These are phyloP conservation scores for Celoporthe dispersa DNA, from an alignment of 2,329 filamentous ascomycete species.

Conservation along the genomic window DNA sequence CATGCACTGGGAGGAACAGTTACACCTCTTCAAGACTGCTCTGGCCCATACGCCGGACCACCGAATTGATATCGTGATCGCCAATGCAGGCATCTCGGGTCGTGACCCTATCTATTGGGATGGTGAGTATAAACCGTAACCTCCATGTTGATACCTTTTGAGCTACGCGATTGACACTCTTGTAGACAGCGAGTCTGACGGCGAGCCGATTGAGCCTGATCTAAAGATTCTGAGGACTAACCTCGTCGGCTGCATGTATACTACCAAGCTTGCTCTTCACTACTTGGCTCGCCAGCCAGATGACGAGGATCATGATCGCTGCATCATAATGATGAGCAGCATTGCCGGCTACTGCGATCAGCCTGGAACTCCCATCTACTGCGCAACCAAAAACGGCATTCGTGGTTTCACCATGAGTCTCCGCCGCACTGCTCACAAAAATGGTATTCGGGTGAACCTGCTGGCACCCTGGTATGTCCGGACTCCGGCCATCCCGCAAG, in stretches of 20 bases:
- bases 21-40: conserved; percentile 37
- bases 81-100: conserved; percentile 40
- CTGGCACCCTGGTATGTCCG: conserved; percentile 42
- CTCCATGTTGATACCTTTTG: neutral
- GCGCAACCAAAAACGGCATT: conserved; percentile 42
- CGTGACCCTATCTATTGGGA: conserved; percentile 36
- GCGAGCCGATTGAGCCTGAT: conserved; percentile 37
- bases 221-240: conserved; percentile 38
- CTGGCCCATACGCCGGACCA: conserved; percentile 34
- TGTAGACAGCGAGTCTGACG: conserved; percentile 2
- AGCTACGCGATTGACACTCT: neutral
- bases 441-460: conserved; percentile 42
- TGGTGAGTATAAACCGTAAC: neutral
- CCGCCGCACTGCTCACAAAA: conserved; percentile 38
- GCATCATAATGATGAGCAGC: conserved; percentile 41
- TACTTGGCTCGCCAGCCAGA: conserved; percentile 41
- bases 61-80: conserved; percentile 38
- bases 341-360: conserved; percentile 41
- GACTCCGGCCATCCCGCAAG: conserved; percentile 27
- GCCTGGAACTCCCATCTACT: conserved; percentile 40
- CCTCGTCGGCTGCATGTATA: conserved; percentile 37
- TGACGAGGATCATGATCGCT: conserved; percentile 35
- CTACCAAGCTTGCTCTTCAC: conserved; percentile 39
- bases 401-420: conserved; percentile 44
- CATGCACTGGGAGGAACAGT: conserved; percentile 39